phyloP scores from a whole-genome alignment of 371 early-diverging fungal species.

The Mortierella sp. region DNA sequence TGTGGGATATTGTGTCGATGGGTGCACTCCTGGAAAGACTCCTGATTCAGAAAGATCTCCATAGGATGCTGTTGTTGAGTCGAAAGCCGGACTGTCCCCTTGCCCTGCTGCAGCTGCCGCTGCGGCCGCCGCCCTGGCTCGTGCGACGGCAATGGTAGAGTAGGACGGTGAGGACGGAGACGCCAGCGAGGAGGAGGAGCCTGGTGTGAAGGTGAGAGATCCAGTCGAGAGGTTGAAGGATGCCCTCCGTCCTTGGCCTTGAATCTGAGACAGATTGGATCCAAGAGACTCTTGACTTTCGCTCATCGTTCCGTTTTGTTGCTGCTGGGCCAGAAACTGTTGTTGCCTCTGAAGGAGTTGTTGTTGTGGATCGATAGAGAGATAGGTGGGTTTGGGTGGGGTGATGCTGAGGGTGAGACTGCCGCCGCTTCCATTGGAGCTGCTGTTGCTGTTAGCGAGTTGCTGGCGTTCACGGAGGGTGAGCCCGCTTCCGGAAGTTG shows the following conservation, averaged over 20 bases:
- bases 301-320: background rate
- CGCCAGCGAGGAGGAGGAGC: constrained; percentile 31
- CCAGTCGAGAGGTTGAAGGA: constrained; percentile 43
- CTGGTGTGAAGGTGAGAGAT: constrained; percentile 32
- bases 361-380: constrained; percentile 9
- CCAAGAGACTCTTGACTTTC: constrained; percentile 29
- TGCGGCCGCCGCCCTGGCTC: constrained; percentile 48
- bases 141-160: constrained; percentile 52
- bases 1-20: constrained; percentile 12
- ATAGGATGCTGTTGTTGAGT: background rate
- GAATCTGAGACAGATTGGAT: constrained; percentile 5
- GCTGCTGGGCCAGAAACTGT: constrained; percentile 4
- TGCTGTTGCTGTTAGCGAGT: constrained; percentile 14
- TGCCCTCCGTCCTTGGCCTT: constrained; percentile 20
- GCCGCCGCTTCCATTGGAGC: background rate
- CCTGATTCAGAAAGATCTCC: constrained; percentile 34
- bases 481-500: constrained; percentile 15
- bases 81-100: background rate
- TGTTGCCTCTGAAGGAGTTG: constrained; percentile 6
- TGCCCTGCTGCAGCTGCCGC: constrained; percentile 38
- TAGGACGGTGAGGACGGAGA: constrained; percentile 55
- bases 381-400: constrained; percentile 30
- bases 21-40: constrained; percentile 38
- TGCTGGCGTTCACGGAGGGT: constrained; percentile 33
- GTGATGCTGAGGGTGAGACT: constrained; percentile 43